Percentiles rank a stretch among this genome's conserved stretches.
These are phyloP conservation scores for Lachancea nothofagi DNA, from an alignment of 805 yeast genomes.

Conservation along the genomic window DNA sequence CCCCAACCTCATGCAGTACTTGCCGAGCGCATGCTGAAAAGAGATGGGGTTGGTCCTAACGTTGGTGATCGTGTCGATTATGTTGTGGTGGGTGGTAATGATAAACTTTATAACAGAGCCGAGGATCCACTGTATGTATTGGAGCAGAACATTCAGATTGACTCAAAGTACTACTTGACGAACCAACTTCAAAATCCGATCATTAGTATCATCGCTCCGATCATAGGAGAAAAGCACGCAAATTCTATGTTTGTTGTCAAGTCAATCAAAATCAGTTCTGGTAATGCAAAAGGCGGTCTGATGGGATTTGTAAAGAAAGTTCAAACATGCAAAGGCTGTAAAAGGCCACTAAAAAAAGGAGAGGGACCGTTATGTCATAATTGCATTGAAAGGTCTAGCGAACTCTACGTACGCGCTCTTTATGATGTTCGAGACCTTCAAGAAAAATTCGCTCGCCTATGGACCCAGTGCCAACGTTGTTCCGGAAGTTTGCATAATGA, in stretches of 20 bases:
- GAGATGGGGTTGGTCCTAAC: conserved; percentile 97
- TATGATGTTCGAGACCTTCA: conserved; percentile 77
- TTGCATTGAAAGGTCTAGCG: conserved; percentile 69
- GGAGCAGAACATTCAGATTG: conserved; percentile 89
- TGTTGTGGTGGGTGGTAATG: conserved; percentile 80
- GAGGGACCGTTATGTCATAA: conserved; percentile 77
- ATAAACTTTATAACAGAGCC: conserved; percentile 86
- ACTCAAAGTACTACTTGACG: conserved; percentile 87
- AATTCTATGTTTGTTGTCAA: conserved; percentile 65
- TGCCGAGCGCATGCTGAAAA: conserved; percentile 90
- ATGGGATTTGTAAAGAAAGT: conserved; percentile 90
- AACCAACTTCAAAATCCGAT: conserved; percentile 91
- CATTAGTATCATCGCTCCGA: conserved; percentile 90
- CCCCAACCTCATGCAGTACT: conserved; percentile 97
- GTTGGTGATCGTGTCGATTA: conserved; percentile 98
- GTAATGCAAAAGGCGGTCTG: conserved; percentile 71
- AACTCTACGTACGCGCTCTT: conserved; percentile 73
- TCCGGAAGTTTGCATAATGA: conserved; percentile 96
- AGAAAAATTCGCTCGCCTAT: conserved; percentile 73
- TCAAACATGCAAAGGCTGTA: conserved; percentile 84
- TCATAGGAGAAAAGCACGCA: conserved; percentile 79
- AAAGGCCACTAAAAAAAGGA: conserved; percentile 60
- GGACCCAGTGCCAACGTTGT: conserved; percentile 98
- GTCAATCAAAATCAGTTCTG: conserved; percentile 37
- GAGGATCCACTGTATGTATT: conserved; percentile 94